Base-by-base conservation (phyloP, 2,329 filamentous ascomycete species). In the Phaeosphaeriaceae sp. region DNA sequence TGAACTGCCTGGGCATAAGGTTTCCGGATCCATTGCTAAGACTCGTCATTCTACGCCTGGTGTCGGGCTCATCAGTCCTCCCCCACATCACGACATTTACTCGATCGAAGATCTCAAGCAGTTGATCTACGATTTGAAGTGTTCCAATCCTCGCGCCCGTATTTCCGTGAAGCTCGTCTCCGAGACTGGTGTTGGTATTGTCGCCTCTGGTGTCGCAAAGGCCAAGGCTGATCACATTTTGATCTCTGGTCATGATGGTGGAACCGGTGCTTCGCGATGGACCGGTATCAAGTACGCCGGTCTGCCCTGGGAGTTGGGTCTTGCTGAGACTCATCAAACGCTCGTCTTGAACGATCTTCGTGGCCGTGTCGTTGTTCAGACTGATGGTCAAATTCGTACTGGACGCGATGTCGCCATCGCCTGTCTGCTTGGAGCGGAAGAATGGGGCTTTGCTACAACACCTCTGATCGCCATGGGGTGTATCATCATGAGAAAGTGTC, bases 241-340 rank as follows among this genome's bases (percentile, higher is more conserved):
- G 67, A 97, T 97, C 67, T 96, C 93, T 57, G 93, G 93, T 62
- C 93, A 97, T 70, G 93, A 97, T 69, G 93, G 93, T 81, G 93
- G 93, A 74, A 97, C 93, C 53, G 93, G 93, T 81, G 93, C 93
- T 52, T 97, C 92, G 42, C 83, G 93, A 74, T 97, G 93, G 93
- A 97, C 93, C 68, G 93, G 93, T 81, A 97, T 96, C 85, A 97
- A 97, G 77, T 96, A 97, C 73, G 93, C 92, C 42, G 93, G 93
- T 83, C 85, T 97, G 29, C 93, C 93, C 20, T 97, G 92, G 92
- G 93, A 97, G 75, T 74, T 97, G 62, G 93, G 93, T 83, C 88
- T 97, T 64, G 93, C 93, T 5, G 93, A 97, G 79, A 97, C 92
- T 37, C 93, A 97, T 72, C 93, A 97, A 77, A 97, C 93, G 12